Base-by-base conservation (phyloP, 345 rosid genomes). In the Arabidopsis suecica region DNA sequence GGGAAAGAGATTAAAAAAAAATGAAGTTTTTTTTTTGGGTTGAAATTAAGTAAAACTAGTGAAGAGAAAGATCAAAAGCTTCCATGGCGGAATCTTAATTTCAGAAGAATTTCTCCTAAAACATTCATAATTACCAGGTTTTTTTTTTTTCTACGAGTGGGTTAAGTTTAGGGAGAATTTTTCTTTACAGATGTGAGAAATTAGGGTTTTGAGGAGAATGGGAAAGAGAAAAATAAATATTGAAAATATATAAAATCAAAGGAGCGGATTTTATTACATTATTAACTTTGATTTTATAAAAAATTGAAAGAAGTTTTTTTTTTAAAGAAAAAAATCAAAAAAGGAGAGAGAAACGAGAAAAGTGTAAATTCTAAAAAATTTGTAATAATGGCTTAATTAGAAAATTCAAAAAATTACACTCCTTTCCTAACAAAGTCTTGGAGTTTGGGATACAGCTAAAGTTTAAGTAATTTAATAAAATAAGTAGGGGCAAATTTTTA, bases 131-230 rank as follows among this genome's bases (percentile, higher is more conserved):
- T 82, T 83, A 82, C 80, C 71, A 68, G 78, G 1, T 30, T 18
- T 12, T 60, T 48, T 62, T 28, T 48, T 12, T 22, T 69, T 62
- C 49, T 34, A 71, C 38, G 48, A 67, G 61, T 57, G 72, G 76
- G 79, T 75, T 57, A 44, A 60, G 57, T 41, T 74, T 28, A 78
- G 72, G 71, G 63, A 36, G 85, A 86, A 82, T 47, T 57, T 86
- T 48, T 85, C 61, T 79, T 77, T 67, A 83, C 68, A 81, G 65
- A 42, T 84, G 79, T 82, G 71, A 58, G 83, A 84, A 86, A 83
- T 88, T 94, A 87, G 89, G 97, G 96, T 83, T 94, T 91, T 82
- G 78, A 80, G 68, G 50, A 65, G 56, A 34, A 23, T 64, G 68
- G 70, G 68, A 65, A 58, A 57, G 69, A 72, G 68, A 78, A 16